These are phyloP conservation scores for Ottelia alismoides DNA, from an alignment of 106 monocot species.

Conservation along the genomic window DNA sequence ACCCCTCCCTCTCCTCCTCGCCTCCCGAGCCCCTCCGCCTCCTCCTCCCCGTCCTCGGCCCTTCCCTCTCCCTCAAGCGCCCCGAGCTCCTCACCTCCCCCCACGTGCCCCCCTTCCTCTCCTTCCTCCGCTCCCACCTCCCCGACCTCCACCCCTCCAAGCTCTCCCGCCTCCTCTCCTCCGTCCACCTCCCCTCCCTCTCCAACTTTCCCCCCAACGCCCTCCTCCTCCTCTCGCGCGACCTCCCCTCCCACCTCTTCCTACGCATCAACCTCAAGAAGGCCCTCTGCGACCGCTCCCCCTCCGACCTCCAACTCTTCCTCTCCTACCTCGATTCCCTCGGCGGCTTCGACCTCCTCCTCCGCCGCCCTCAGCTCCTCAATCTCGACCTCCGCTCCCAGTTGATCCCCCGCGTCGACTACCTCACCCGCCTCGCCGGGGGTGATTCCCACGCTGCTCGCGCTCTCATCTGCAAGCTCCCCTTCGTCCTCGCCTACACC, in stretches of 20 bases:
- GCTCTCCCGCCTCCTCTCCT: constrained; percentile 32
- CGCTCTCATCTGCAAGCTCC: constrained; percentile 36
- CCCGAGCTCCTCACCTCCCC: constrained; percentile 31
- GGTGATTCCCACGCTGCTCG: constrained; percentile 29
- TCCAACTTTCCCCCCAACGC: constrained; percentile 8
- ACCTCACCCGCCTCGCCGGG: constrained; percentile 26
- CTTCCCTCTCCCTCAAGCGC: constrained; percentile 13
- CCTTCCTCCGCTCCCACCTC: constrained; percentile 13
- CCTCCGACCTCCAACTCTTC: constrained; percentile 21
- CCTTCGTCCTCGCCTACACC: constrained; percentile 42
- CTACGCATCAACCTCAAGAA: constrained; percentile 31
- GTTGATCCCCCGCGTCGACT: constrained; percentile 38
- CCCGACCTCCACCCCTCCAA: constrained; percentile 21
- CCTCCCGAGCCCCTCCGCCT: constrained; percentile 17
- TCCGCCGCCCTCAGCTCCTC: constrained; percentile 52
- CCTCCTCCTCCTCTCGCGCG: constrained; percentile 18
- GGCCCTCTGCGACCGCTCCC: constrained; percentile 31
- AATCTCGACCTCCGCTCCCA: constrained; percentile 40
- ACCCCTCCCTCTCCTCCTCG: constrained; percentile 21
- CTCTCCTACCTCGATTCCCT: constrained; percentile 28
- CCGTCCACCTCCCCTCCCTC: constrained; percentile 9
- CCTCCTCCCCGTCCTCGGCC: constrained; percentile 13
- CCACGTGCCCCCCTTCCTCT: constrained; percentile 17
- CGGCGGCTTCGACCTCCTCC: constrained; percentile 20
- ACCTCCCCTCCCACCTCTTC: constrained; percentile 31